A percentile compares a stretch with the other conserved stretches of the same genome.
phyloP scores from a whole-genome alignment of 306 rosid species.

The Leucaena leucocephala region DNA sequence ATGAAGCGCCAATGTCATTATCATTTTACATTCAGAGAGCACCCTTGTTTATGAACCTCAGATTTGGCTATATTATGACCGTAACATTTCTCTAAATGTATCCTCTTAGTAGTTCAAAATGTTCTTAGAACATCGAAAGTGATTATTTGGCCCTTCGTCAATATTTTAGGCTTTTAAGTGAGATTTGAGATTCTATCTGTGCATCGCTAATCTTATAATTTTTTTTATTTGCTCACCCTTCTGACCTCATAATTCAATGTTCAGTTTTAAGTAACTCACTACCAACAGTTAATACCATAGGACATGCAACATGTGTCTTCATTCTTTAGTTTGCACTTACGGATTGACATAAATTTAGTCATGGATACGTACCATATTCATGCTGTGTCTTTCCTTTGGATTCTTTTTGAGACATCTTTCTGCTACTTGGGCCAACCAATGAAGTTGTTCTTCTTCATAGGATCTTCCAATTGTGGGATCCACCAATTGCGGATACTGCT shows the following conservation, averaged over 20 bases:
- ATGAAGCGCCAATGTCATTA: neutral
- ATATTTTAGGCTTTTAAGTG: neutral
- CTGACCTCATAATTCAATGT: neutral
- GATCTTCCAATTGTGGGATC: constrained; percentile 45
- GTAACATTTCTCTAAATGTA: neutral
- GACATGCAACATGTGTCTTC: neutral
- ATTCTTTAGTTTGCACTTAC: neutral
- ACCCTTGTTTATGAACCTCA: neutral
- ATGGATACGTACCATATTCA: constrained; percentile 49
- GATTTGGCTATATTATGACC: neutral
- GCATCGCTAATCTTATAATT: neutral
- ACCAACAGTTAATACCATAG: neutral
- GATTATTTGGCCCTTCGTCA: neutral
- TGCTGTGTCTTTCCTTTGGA: constrained; percentile 48
- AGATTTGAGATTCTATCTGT: neutral
- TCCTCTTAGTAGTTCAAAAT: neutral
- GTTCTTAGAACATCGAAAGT: neutral
- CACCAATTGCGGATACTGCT: constrained; percentile 39
- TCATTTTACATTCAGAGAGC: neutral
- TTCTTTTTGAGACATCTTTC: constrained; percentile 50
- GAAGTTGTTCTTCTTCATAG: constrained; percentile 45
- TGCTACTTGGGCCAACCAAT: constrained; percentile 41
- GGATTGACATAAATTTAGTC: constrained; percentile 10
- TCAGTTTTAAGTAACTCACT: neutral
- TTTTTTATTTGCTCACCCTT: neutral